Conservation (phyloP, 306 rosid species). For the Malus sylvestris region DNA sequence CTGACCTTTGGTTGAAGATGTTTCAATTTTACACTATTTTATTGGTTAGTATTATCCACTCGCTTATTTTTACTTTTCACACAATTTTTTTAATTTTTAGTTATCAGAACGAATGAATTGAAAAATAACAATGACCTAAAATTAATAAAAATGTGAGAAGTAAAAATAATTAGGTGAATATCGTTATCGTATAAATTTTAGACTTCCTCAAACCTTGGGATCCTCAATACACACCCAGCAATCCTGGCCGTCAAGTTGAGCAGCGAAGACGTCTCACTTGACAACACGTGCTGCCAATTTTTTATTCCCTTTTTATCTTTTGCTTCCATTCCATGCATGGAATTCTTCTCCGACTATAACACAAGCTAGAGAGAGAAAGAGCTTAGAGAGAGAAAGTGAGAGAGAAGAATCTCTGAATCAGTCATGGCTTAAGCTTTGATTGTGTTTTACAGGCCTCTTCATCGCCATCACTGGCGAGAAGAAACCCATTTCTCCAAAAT, state of each 20-base stretch:
- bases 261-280: constrained; percentile 36
- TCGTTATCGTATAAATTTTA: neutral
- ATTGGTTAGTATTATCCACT: too few species aligned
- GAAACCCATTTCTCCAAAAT: constrained; percentile 27
- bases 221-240: constrained; percentile 20
- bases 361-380: constrained; percentile 11
- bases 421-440: constrained; percentile 41
- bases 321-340: constrained; percentile 94
- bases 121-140: too few species aligned
- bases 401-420: constrained; percentile 19
- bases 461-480: constrained; percentile 18
- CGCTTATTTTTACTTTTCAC: too few species aligned
- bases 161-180: too few species aligned
- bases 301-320: constrained; percentile 36
- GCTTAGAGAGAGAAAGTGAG: constrained; percentile 5
- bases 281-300: constrained; percentile 65
- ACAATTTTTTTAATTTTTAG: too few species aligned
- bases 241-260: constrained; percentile 50
- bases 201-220: constrained; percentile 29
- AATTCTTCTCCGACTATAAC: constrained; percentile 75
- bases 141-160: too few species aligned
- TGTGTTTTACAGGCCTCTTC: constrained; percentile 34
- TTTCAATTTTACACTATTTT: too few species aligned
- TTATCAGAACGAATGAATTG: fast-evolving
- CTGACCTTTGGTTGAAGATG: constrained; percentile 21